These are phyloP conservation scores for Linum usitatissimum DNA, from an alignment of 345 rosid species.

Conservation along the genomic window DNA sequence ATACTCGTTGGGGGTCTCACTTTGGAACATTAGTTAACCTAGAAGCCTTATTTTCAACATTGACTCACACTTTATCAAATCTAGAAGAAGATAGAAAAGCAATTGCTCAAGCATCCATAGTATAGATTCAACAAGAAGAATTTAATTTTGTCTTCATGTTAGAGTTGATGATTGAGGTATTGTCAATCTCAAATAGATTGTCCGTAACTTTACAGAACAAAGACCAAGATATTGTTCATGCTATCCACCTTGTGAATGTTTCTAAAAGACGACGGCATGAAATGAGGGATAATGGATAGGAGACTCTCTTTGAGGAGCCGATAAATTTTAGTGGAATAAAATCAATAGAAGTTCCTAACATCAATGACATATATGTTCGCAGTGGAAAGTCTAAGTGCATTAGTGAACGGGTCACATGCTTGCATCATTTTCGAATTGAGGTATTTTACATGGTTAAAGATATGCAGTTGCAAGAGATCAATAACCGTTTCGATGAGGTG, in stretches of 20 bases:
- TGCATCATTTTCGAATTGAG: neutral
- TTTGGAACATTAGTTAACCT: neutral
- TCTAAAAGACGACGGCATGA: neutral
- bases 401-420: neutral
- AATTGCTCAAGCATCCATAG: neutral
- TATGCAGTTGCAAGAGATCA: neutral
- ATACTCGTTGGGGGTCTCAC: conserved; percentile 1
- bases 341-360: neutral
- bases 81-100: neutral
- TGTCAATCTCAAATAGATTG: conserved; percentile 6
- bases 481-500: neutral
- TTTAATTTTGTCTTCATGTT: conserved; percentile 4
- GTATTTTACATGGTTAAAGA: neutral
- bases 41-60: neutral
- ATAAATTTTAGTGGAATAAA: neutral
- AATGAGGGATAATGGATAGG: neutral
- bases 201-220: conserved; percentile 5
- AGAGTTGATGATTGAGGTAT: neutral
- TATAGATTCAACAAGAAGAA: neutral
- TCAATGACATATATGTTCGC: neutral
- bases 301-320: neutral
- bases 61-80: neutral
- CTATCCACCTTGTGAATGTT: neutral
- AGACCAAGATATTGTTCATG: conserved; percentile 8
- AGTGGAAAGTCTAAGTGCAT: neutral